Evolutionary conservation across 2,329 filamentous ascomycete genomes (phyloP), one percentile per base, ranked within the genome.

Genomic region (Colletotrichum sp.): DNA sequence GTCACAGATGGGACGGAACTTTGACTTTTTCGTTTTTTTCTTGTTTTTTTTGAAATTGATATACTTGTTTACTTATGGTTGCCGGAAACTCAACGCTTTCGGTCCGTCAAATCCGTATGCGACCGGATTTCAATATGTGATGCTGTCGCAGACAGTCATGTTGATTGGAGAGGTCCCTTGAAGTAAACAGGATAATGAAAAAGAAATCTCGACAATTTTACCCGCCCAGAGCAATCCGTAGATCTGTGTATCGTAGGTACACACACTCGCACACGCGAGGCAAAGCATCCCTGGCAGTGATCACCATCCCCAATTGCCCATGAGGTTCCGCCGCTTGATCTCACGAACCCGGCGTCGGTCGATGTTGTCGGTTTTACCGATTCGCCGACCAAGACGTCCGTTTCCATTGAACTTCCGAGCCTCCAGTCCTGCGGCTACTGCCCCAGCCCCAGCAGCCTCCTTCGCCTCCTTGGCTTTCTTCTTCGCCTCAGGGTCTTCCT

Each of bases 381-480:
- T 30, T 32, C 49, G 44, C 16, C 59, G 32, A 7, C 34, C 59
- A 10, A 71, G 24, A 12, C 24, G 28, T 34, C 59, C 59, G 44
- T 52, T 52, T 13, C 44, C 44, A 13, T 52, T 52, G 28, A 34
- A n/a, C 15, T 39, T 64, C 3, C 32, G n/a, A 28, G 63, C 63
- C 12, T 66, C 63, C n/a, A 34, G 24, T 66, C 63, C 63, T 15
- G 63, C 63, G 13, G 63, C 63, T 49, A 8, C 3, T 10, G 63
- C 63, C 18, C 63, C 63, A 28, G 55, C 57, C 0, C 57, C 68
- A 28, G 68, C 55, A 2, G 73, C 55, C 9, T 39, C 26, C 21
- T 71, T 71, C 18, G 68, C 72, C 36, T 75, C 66, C 36, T 75
- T 71, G 18, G 68, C 72, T 18, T 75, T 71, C 72, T 75, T 75